Percentiles rank a stretch among this genome's conserved stretches.
Evolutionary conservation across 352 stramenopile species (phyloP).

Genomic region (Phytophthora foliorum): DNA sequence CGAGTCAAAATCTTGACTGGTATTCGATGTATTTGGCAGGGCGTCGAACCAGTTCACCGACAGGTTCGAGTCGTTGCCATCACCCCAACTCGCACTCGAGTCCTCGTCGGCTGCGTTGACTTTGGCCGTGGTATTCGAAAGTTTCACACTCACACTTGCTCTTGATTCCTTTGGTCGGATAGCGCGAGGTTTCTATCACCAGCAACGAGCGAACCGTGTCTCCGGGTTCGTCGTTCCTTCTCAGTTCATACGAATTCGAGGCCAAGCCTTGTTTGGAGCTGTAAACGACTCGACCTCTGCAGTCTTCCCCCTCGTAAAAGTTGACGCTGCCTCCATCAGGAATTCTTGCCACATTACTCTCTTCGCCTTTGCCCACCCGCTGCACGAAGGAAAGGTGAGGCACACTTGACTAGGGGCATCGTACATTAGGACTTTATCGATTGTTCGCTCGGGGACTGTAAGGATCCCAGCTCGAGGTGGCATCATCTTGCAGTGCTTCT

Average conservation of each 20-base stretch:
- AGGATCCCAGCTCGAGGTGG: neutral
- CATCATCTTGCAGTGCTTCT: neutral
- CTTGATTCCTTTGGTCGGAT: neutral
- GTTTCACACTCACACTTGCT: slow-evolving; percentile 1
- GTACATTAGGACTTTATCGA: slow-evolving; percentile 7
- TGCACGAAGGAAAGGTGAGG: neutral
- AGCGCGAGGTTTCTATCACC: neutral
- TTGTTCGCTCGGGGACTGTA: neutral
- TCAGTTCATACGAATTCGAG: neutral
- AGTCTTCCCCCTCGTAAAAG: slow-evolving; percentile 10
- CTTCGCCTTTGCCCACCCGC: neutral
- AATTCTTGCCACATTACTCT: slow-evolving; percentile 9
- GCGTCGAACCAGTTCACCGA: neutral
- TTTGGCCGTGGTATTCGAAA: neutral
- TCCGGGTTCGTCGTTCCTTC: neutral
- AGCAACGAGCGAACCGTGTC: slow-evolving; percentile 10
- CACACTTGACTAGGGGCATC: slow-evolving; percentile 11
- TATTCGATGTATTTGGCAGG: neutral
- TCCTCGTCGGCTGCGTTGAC: too few relatives aligned
- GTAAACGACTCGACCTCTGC: slow-evolving; percentile 1
- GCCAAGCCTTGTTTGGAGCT: neutral
- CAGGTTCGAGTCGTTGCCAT: neutral
- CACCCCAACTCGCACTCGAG: too few relatives aligned
- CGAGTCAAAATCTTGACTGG: neutral
- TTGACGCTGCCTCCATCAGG: slow-evolving; percentile 1